phyloP scores from a whole-genome alignment of 2,329 filamentous ascomycete genomes.

The Metarhizium robertsii region DNA sequence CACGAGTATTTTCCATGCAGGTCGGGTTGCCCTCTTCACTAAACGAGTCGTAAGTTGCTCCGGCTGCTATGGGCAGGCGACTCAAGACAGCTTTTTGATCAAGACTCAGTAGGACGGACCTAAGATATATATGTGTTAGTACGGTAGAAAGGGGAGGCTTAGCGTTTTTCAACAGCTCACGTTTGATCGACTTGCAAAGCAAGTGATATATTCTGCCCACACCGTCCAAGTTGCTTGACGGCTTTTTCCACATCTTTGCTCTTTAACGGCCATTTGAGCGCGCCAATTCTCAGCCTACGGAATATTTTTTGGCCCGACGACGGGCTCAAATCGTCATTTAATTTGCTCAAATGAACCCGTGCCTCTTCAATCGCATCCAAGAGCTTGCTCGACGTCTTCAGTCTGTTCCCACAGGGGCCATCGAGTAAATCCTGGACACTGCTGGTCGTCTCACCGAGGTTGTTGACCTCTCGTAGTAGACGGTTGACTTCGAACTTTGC shows the following conservation, averaged over 20 bases:
- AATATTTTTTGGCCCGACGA: not conserved
- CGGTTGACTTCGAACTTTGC: constrained; percentile 21
- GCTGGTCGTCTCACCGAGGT: constrained; percentile 16
- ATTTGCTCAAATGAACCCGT: constrained; percentile 10
- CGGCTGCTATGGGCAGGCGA: constrained; percentile 10
- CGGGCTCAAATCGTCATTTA: constrained; percentile 16
- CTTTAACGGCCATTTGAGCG: not conserved
- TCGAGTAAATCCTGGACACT: constrained; percentile 16
- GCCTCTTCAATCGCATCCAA: constrained; percentile 11
- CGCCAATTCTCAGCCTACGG: not conserved
- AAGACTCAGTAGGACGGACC: not conserved
- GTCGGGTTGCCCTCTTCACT: constrained; percentile 21
- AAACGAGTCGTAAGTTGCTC: constrained; percentile 24
- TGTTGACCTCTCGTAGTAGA: constrained; percentile 17
- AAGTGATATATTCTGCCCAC: not conserved
- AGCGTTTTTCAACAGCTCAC: not conserved
- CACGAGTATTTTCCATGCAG: constrained; percentile 22
- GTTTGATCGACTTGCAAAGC: not conserved
- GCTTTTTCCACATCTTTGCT: not conserved
- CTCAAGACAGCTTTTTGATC: constrained; percentile 12
- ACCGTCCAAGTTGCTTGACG: not conserved
- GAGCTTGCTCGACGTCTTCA: constrained; percentile 17
- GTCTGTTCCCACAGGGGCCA: constrained; percentile 13
- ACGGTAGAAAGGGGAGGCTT: not conserved
- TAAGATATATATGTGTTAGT: not conserved